Evolutionary conservation across 345 rosid genomes (phyloP).

Genomic region (Citrus hindsii): DNA sequence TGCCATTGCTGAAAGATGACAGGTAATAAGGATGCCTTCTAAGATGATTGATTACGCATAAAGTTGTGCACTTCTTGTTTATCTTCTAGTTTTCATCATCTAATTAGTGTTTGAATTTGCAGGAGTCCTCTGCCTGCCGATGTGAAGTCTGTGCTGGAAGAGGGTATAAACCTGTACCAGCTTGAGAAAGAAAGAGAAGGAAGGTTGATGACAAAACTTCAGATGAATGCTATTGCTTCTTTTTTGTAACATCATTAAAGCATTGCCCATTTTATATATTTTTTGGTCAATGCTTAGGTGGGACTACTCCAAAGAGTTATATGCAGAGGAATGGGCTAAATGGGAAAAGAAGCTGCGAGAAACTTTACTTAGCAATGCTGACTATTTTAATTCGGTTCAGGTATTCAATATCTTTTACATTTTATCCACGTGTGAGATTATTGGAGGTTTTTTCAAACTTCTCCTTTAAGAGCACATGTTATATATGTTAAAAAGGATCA

Average conservation of each 20-base stretch:
- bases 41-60: too few relatives aligned
- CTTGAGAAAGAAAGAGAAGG: conserved; percentile 72
- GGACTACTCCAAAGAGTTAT: conserved; percentile 47
- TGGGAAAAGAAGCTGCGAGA: conserved; percentile 82
- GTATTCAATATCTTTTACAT: conserved; percentile 3
- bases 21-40: too few relatives aligned
- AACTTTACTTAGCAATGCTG: conserved; percentile 39
- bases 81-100: too few relatives aligned
- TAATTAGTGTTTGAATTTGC: conserved; percentile 20
- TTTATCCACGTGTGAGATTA: background rate
- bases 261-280: too few relatives aligned
- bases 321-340: conserved; percentile 67
- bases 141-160: conserved; percentile 62
- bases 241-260: too few relatives aligned
- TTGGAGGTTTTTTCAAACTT: too few relatives aligned
- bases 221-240: too few relatives aligned
- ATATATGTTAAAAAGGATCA: too few relatives aligned
- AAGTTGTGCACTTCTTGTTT: too few relatives aligned
- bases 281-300: too few relatives aligned
- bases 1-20: too few relatives aligned
- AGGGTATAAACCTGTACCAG: conserved; percentile 72
- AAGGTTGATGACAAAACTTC: conserved; percentile 42
- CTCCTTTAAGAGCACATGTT: too few relatives aligned
- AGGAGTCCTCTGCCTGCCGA: conserved; percentile 76
- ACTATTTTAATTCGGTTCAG: conserved; percentile 69